Percentiles rank a stretch among this genome's conserved stretches.
phyloP scores from a whole-genome alignment of 192 early-diverging fungal species.

The Oehlia diaphana region DNA sequence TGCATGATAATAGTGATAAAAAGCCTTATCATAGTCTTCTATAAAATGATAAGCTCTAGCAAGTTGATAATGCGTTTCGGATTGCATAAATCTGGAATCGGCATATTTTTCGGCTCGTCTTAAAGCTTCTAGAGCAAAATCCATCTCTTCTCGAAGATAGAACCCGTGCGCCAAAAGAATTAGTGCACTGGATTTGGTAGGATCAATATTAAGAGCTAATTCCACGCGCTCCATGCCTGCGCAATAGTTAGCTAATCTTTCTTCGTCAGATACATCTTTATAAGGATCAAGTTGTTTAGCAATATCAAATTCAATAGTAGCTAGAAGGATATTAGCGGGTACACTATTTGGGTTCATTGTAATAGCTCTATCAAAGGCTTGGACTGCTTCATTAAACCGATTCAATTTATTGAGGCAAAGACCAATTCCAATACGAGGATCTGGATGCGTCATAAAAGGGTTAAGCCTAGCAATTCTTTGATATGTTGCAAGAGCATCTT shows the following conservation, averaged over 20 bases:
- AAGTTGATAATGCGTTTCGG: conserved; percentile 62
- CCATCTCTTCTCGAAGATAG: conserved; percentile 48
- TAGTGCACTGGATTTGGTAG: conserved; percentile 54
- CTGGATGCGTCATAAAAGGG: conserved; percentile 57
- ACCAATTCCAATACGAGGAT: conserved; percentile 83
- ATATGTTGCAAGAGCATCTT: conserved; percentile 70
- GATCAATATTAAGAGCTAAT: conserved; percentile 50
- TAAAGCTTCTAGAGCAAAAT: conserved; percentile 8
- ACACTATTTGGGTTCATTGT: conserved; percentile 68
- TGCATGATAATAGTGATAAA: conserved; percentile 65
- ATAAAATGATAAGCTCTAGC: conserved; percentile 56
- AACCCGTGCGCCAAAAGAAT: conserved; percentile 59
- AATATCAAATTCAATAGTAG: conserved; percentile 79
- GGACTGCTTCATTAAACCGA: conserved; percentile 65
- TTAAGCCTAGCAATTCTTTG: conserved; percentile 68
- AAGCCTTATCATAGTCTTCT: conserved; percentile 71
- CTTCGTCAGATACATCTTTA: conserved; percentile 33
- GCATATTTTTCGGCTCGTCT: conserved; percentile 15
- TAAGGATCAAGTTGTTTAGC: conserved; percentile 47
- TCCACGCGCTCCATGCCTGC: conserved; percentile 51
- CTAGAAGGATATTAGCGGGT: conserved; percentile 71
- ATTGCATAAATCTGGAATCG: conserved; percentile 44
- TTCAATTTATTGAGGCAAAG: conserved; percentile 80
- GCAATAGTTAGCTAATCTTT: conserved; percentile 45
- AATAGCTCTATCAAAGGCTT: conserved; percentile 69